Evolutionary conservation across 208 protist species (phyloP).

Genomic region (Leishmania turanica): DNA sequence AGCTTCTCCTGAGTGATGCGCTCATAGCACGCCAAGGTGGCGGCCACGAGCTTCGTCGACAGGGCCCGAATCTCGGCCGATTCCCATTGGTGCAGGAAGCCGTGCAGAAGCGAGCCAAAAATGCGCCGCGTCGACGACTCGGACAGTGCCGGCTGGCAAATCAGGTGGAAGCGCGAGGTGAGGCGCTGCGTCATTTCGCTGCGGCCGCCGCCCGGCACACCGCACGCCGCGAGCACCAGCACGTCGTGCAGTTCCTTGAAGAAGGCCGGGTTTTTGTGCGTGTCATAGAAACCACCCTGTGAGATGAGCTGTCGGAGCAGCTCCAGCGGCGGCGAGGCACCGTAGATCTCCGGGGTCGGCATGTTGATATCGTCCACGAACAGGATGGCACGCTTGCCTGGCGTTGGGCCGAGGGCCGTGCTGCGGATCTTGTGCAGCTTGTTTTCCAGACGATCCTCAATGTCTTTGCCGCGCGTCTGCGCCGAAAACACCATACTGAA

Average conservation of each 20-base stretch:
- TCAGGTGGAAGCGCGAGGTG: constrained; percentile 92
- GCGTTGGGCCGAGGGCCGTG: constrained; percentile 86
- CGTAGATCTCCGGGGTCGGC: constrained; percentile 94
- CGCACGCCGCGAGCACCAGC: constrained; percentile 91
- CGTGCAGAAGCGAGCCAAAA: constrained; percentile 96
- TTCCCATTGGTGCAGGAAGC: constrained; percentile 82
- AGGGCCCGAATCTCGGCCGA: constrained; percentile 50
- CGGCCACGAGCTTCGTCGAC: constrained; percentile 83
- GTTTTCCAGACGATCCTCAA: constrained; percentile 94
- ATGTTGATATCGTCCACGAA: constrained; percentile 98
- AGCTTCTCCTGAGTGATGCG: constrained; percentile 94
- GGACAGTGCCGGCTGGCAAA: constrained; percentile 94
- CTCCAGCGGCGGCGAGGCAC: constrained; percentile 95
- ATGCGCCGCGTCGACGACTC: constrained; percentile 90
- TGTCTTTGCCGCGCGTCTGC: constrained; percentile 90
- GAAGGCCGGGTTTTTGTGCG: constrained; percentile 90
- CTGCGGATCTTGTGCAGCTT: constrained; percentile 94
- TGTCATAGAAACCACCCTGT: constrained; percentile 93
- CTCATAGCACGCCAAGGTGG: constrained; percentile 95
- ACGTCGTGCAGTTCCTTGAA: constrained; percentile 94
- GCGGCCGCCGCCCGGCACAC: constrained; percentile 95
- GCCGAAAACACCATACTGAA: constrained; percentile 94
- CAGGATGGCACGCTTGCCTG: constrained; percentile 91
- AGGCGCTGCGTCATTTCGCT: constrained; percentile 94
- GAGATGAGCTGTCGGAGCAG: constrained; percentile 95